Conservation (phyloP, 305 asterid species). For the Solanum aculeatissimum region DNA sequence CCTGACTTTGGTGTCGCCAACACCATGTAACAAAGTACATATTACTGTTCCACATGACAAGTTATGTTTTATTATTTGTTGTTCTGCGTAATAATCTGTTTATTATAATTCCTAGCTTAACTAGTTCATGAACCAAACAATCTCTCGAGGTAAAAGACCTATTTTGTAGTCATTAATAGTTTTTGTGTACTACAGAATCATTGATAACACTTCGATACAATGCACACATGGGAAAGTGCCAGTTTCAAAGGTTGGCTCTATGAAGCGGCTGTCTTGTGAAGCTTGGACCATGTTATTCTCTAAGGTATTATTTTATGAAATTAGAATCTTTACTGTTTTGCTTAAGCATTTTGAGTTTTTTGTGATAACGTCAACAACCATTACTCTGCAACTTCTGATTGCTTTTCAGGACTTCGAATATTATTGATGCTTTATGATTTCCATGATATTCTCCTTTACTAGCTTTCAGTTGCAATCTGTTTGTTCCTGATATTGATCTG, state of each 20-base stretch:
- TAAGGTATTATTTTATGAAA: constrained; percentile 40
- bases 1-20: background rate
- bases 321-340: background rate
- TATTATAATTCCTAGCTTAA: background rate
- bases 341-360: background rate
- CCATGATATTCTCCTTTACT: constrained; percentile 1
- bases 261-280: constrained; percentile 84
- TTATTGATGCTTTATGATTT: background rate
- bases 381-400: background rate
- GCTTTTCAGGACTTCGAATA: background rate
- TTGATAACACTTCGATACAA: constrained; percentile 75
- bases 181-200: constrained; percentile 43
- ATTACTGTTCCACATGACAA: background rate
- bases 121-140: background rate
- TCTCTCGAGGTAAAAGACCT: background rate
- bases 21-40: background rate
- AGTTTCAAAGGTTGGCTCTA: constrained; percentile 48
- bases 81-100: background rate
- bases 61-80: background rate
- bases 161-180: background rate
- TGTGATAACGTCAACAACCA: background rate
- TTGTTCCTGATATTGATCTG: constrained; percentile 14
- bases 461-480: background rate
- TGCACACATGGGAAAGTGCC: constrained; percentile 90
- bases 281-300: constrained; percentile 77